Evolutionary conservation across 1,139 yeast genomes (phyloP), one percentile per base, ranked within the genome.

Genomic region (Suhomyces terraborum): DNA sequence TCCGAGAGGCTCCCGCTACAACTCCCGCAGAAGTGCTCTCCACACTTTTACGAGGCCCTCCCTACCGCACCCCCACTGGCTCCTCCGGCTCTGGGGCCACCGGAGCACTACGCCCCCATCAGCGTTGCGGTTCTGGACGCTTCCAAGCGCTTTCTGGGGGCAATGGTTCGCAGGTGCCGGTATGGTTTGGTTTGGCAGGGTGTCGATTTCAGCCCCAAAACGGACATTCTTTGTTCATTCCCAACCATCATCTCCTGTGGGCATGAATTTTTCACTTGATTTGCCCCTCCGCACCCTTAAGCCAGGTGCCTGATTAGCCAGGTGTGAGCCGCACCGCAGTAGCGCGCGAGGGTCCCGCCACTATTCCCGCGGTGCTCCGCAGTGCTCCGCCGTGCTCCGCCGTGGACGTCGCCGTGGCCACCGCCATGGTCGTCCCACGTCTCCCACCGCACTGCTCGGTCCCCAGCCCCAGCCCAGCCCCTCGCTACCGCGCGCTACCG

Each of bases 191-290:
- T 12, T 6, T 12, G 27, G n/a, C 27, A 24, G 27, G 26, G 27
- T 13, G 27, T 24, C 27, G 27, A 7, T 24, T 12, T 9, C 16
- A 6, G 27, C 8, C 27, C 27, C 16, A 24, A 24, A 6, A 8
- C 27, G 27, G 27, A 24, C 27, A 12, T 24, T 24, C 8, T 24
- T 24, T 24, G 27, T 24, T 23, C 27, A 24, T 24, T 24, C 27
- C 27, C 27, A 24, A 24, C 27, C 27, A 24, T 16, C 27, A 24
- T 24, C 27, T 24, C 27, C 27, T 24, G 27, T 24, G 27, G 27
- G n/a, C n/a, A n/a, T n/a, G n/a, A n/a, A 24, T 12, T 12, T 12
- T 24, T 24, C 27, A 24, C 16, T 12, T n/a, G n/a, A 3, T 12
- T 24, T 24, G 27, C 27, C 27, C 27, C 27, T 24, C 27, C 27